Evolutionary conservation across 2,329 filamentous ascomycete species (phyloP), one percentile per base, ranked within the genome.

Genomic region (Talaromyces albobiverticillius): DNA sequence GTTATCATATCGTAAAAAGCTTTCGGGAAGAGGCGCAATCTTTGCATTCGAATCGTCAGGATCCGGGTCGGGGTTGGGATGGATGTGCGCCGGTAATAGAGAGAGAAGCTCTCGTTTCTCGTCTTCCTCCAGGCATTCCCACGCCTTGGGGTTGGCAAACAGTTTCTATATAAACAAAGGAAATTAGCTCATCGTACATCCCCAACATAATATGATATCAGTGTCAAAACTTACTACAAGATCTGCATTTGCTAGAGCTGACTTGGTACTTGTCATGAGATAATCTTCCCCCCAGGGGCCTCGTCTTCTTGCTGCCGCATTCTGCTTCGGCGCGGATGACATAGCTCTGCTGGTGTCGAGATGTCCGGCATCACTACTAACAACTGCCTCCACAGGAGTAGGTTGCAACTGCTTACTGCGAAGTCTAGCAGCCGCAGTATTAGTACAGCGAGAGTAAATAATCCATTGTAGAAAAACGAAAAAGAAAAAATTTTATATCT

Each of bases 1-100:
- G 43, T 73, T 70, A 20, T 73, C 71, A 58, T 77, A 76, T 11
- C 72, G 74, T 46, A 73, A 60, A 31, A 78, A 74, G 3, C 62
- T 65, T 16, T 72, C 62, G 2, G 72, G 66, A 3, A 79, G 57
- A 10, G 70, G 69, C n/a, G 66, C 63, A 10, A 75, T 71, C 34
- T 67, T 69, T 11, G 60, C 57, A 20, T 69, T 49, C 1, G 63
- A 59, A 41, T 70, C 61, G 23, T 71, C 64, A 3, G 59, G 29
- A 16, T 63, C 47, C 34, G 61, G 60, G 11, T 69, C 61, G 4
- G 62, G 61, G 11, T 64, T 62, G 4, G 70, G 68, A 46, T 76
- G 70, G 22, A 73, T 67, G 67, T 78, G 64, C 20, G 70, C 68
- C 10, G 75, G 76, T 34, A 78, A 66, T 26, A 71, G 54, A 51